These are phyloP conservation scores for Daldinia sp. DNA, from an alignment of 2,329 filamentous ascomycete species.

Conservation along the genomic window DNA sequence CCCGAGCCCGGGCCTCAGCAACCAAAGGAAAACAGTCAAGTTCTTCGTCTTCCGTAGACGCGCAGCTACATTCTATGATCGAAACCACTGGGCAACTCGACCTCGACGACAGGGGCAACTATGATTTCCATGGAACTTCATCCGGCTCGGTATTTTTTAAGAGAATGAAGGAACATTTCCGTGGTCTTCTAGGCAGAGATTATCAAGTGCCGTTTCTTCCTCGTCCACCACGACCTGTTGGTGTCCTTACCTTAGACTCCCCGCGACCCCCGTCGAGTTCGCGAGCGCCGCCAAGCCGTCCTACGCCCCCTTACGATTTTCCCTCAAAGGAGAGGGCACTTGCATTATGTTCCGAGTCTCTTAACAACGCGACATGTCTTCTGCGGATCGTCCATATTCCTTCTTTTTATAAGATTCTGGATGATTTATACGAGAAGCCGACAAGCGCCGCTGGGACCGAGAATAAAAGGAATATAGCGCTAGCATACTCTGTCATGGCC, in stretches of 20 bases:
- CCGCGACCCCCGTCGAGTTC: slow-evolving; percentile 71
- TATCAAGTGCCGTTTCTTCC: slow-evolving; percentile 67
- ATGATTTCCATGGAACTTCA: slow-evolving; percentile 94
- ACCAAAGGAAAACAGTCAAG: slow-evolving; percentile 49
- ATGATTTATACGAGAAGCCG: slow-evolving; percentile 71
- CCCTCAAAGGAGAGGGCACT: slow-evolving; percentile 68
- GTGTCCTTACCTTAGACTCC: slow-evolving; percentile 70
- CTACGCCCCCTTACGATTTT: slow-evolving; percentile 68
- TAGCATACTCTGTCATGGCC: slow-evolving; percentile 67
- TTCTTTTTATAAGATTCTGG: slow-evolving; percentile 72
- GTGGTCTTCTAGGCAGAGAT: slow-evolving; percentile 74
- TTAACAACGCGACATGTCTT: slow-evolving; percentile 53
- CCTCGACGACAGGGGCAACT: slow-evolving; percentile 87
- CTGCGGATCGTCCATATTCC: slow-evolving; percentile 73
- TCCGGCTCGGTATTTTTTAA: slow-evolving; percentile 90
- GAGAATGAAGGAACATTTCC: slow-evolving; percentile 87
- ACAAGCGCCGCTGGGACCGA: slow-evolving; percentile 62
- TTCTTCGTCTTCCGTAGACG: slow-evolving; percentile 58
- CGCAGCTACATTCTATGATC: slow-evolving; percentile 91
- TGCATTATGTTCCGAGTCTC: slow-evolving; percentile 49
- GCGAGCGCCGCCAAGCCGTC: slow-evolving; percentile 62
- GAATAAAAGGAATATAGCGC: slow-evolving; percentile 65
- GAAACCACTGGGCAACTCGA: slow-evolving; percentile 90
- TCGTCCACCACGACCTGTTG: slow-evolving; percentile 57
- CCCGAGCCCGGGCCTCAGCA: slow-evolving; percentile 56